Conservation (phyloP, 345 rosid genomes). For the Eucalyptus pauciflora region DNA sequence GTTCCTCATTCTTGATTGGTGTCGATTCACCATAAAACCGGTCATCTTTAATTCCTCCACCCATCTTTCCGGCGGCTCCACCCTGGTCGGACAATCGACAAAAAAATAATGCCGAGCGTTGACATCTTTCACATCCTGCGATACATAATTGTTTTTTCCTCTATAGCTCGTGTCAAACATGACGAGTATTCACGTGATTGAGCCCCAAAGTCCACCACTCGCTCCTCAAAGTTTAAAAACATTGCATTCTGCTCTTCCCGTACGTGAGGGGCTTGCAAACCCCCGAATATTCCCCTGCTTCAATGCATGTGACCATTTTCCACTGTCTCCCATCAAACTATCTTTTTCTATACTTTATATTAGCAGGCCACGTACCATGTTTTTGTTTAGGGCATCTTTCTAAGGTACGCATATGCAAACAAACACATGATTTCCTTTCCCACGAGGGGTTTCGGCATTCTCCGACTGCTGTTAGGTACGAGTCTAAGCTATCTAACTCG, state of each 20-base stretch:
- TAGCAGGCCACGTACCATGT: neutral
- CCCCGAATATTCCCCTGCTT: neutral
- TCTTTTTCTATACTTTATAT: neutral
- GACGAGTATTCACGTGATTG: neutral
- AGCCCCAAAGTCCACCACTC: neutral
- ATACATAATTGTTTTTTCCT: neutral
- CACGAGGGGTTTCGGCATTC: neutral
- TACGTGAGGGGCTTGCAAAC: neutral
- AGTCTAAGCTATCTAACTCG: neutral
- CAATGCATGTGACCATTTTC: neutral
- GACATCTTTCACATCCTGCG: neutral
- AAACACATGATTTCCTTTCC: neutral
- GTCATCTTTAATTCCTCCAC: neutral
- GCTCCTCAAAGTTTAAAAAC: neutral
- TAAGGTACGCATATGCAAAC: neutral
- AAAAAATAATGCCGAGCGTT: neutral
- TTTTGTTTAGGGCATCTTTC: neutral
- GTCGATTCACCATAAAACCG: neutral
- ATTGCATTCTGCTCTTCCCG: neutral
- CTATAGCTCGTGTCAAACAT: neutral
- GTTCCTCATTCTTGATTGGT: neutral
- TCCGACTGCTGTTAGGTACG: neutral
- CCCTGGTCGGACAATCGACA: neutral
- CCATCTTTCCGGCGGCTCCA: neutral
- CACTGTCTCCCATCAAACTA: neutral